Conservation (phyloP, 129 eudicot species). For the Pittosporum tobira region DNA sequence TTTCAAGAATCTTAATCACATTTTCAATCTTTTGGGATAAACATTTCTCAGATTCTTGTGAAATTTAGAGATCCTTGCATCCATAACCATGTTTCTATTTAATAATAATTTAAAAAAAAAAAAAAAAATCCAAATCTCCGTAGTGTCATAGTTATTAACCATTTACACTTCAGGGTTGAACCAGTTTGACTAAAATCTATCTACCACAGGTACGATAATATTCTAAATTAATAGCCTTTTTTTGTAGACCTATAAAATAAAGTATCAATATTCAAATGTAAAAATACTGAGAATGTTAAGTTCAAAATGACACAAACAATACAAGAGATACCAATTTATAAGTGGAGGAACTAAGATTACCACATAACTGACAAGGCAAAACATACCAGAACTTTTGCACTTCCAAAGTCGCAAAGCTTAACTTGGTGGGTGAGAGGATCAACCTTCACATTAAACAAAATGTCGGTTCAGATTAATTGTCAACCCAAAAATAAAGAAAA, state of each 20-base stretch:
- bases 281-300: too few relatives aligned
- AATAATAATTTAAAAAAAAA: too few relatives aligned
- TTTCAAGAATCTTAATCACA: too few relatives aligned
- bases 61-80: background rate
- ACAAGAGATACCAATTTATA: background rate
- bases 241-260: too few relatives aligned
- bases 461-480: background rate
- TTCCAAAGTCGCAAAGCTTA: conserved; percentile 79
- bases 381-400: conserved; percentile 76
- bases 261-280: too few relatives aligned
- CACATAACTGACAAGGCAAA: background rate
- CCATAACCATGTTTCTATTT: too few relatives aligned
- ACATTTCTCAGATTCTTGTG: too few relatives aligned
- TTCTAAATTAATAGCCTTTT: background rate
- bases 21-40: too few relatives aligned
- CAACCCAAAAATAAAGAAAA: background rate
- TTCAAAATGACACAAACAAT: too few relatives aligned
- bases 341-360: background rate
- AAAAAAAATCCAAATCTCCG: too few relatives aligned
- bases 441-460: conserved; percentile 29
- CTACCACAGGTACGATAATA: background rate
- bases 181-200: background rate
- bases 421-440: conserved; percentile 73
- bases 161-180: background rate
- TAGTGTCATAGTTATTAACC: too few relatives aligned